Evolutionary conservation across 2,329 filamentous ascomycete genomes (phyloP).

Genomic region (Corynespora cassiicola): DNA sequence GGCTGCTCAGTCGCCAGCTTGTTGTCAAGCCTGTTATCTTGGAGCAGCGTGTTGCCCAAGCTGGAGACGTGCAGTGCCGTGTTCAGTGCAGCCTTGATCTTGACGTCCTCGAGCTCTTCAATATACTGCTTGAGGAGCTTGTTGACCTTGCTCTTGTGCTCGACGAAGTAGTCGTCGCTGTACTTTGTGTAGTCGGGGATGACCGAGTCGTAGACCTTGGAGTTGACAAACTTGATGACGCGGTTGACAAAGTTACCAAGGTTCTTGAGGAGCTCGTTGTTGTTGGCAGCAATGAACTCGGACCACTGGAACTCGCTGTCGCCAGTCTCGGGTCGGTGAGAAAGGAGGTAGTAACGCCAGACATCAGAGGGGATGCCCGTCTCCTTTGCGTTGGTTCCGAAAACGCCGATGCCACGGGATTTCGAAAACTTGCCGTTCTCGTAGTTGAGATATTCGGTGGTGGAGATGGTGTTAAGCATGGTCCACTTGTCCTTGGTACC

Average conservation of each 20-base stretch:
- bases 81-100: conserved; percentile 70
- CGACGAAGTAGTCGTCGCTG: conserved; percentile 47
- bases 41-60: conserved; percentile 64
- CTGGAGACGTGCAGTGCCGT: conserved; percentile 72
- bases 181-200: conserved; percentile 71
- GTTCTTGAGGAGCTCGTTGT: conserved; percentile 84
- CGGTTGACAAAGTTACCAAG: conserved; percentile 66
- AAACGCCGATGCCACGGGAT: conserved; percentile 86
- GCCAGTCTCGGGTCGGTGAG: conserved; percentile 81
- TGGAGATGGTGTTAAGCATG: conserved; percentile 84
- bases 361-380: conserved; percentile 85
- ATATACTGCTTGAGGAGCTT: conserved; percentile 71
- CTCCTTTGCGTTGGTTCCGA: conserved; percentile 86
- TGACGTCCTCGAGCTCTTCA: conserved; percentile 72
- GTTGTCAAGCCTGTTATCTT: conserved; percentile 67
- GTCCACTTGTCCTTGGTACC: conserved; percentile 89
- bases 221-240: conserved; percentile 72
- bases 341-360: conserved; percentile 92
- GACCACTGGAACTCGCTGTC: conserved; percentile 93
- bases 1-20: conserved; percentile 65
- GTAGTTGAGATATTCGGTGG: conserved; percentile 72
- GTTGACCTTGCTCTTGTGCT: conserved; percentile 68
- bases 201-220: conserved; percentile 72
- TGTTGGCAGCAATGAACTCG: conserved; percentile 82
- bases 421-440: conserved; percentile 80